Conservation (phyloP, 768 basidiomycete species). For the Zangia roseola region DNA sequence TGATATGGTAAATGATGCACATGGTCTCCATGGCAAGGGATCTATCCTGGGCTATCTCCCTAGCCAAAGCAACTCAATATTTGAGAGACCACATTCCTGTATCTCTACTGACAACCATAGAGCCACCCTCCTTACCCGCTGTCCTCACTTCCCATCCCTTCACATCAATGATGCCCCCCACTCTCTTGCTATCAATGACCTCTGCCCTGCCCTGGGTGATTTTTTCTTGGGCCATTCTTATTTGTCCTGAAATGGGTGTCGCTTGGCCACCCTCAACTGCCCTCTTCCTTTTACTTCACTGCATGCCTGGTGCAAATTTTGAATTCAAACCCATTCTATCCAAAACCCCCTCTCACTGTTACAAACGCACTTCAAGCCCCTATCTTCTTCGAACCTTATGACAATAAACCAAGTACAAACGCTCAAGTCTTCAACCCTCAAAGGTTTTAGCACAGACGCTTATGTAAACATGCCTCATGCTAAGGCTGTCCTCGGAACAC, state of each 20-base stretch:
- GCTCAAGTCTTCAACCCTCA: too few relatives aligned
- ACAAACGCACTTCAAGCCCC: too few relatives aligned
- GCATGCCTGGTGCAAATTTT: slow-evolving; percentile 3
- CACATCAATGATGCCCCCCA: neutral
- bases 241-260: neutral
- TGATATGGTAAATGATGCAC: too few relatives aligned
- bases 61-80: neutral
- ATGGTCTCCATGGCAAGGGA: too few relatives aligned
- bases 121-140: neutral
- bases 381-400: too few relatives aligned
- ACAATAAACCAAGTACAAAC: too few relatives aligned
- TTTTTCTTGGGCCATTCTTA: neutral
- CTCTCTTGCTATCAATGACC: neutral
- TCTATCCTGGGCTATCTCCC: too few relatives aligned
- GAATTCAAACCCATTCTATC: slow-evolving; percentile 1
- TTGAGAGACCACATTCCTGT: neutral
- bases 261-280: neutral
- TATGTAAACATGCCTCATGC: too few relatives aligned
- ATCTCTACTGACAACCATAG: neutral
- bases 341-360: neutral
- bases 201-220: slow-evolving; percentile 6
- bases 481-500: too few relatives aligned
- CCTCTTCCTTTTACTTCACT: slow-evolving; percentile 1
- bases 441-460: too few relatives aligned
- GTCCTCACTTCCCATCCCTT: neutral